phyloP scores from a whole-genome alignment of 2,329 filamentous ascomycete genomes.

The Xylariaceae sp. region DNA sequence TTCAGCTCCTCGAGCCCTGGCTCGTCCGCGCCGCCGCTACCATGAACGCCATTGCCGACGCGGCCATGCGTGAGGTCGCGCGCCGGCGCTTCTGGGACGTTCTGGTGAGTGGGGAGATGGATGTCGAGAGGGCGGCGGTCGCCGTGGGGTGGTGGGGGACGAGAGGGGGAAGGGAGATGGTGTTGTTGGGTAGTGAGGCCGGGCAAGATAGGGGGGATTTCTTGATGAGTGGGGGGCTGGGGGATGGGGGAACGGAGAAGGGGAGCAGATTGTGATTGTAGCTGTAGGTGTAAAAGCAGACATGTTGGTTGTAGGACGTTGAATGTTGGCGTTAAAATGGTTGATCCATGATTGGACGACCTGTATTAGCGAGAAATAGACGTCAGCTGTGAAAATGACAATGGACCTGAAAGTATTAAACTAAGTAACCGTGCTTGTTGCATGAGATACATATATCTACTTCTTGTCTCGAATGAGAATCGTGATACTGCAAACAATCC shows the following conservation, averaged over 20 bases:
- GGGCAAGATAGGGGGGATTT: slow-evolving; percentile 18
- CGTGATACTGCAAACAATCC: too few species aligned
- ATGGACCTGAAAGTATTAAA: too few species aligned
- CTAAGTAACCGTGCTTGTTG: too few species aligned
- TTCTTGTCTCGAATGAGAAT: too few species aligned
- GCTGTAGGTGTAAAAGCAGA: too few species aligned
- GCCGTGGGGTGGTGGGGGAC: slow-evolving; percentile 85
- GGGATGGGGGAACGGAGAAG: slow-evolving; percentile 23
- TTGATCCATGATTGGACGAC: too few species aligned
- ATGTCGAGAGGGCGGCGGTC: slow-evolving; percentile 74
- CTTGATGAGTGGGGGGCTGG: slow-evolving; percentile 55
- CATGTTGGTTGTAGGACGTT: too few species aligned
- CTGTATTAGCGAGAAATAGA: too few species aligned
- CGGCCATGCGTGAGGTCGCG: slow-evolving; percentile 57
- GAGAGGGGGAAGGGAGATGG: slow-evolving; percentile 48
- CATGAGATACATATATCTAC: too few species aligned
- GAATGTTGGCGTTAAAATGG: too few species aligned
- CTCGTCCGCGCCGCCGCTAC: slow-evolving; percentile 66
- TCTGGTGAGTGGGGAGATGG: slow-evolving; percentile 77
- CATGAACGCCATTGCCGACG: slow-evolving; percentile 60
- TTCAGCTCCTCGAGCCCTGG: slow-evolving; percentile 74
- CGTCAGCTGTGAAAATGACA: too few species aligned
- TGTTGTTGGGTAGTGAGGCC: slow-evolving; percentile 23
- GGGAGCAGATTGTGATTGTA: slow-evolving; percentile 20
- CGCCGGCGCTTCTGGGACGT: slow-evolving; percentile 75